Conservation (phyloP, 164 flowering plant species). For the Chimonanthus praecox region DNA sequence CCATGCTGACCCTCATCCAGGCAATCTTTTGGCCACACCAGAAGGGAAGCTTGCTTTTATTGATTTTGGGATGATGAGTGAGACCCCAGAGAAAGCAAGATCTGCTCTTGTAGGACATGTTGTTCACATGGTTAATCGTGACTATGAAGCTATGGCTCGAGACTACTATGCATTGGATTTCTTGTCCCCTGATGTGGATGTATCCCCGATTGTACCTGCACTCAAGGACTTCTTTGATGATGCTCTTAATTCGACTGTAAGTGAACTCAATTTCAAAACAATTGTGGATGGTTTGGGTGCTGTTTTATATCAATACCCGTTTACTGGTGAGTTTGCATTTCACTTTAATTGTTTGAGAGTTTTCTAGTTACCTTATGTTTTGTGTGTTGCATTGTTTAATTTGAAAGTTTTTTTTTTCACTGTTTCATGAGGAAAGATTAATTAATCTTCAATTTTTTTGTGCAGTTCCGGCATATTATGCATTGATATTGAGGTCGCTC, state of each 20-base stretch:
- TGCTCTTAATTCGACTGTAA: conserved; percentile 82
- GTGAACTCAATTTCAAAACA: conserved; percentile 93
- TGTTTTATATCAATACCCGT: conserved; percentile 86
- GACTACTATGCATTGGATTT: conserved; percentile 94
- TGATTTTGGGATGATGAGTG: conserved; percentile 99
- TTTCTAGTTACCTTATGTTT: not conserved
- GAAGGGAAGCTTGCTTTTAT: conserved; percentile 97
- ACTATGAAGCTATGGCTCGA: conserved; percentile 98
- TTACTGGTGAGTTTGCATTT: conserved; percentile 63
- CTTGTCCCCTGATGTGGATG: conserved; percentile 83
- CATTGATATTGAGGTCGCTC: conserved; percentile 92
- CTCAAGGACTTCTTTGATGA: conserved; percentile 86
- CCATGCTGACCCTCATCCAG: conserved; percentile 99
- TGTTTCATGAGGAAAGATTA: conserved; percentile 10
- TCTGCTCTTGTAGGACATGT: conserved; percentile 94
- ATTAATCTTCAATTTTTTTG: conserved; percentile 22
- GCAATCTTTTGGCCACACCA: conserved; percentile 94
- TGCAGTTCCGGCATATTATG: conserved; percentile 97
- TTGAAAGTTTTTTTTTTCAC: not conserved
- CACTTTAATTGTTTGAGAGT: not conserved
- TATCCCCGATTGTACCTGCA: conserved; percentile 96
- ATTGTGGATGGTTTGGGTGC: conserved; percentile 91
- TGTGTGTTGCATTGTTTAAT: not conserved
- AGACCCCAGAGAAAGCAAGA: conserved; percentile 96
- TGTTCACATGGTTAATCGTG: conserved; percentile 98